Evolutionary conservation across 768 basidiomycete species (phyloP), one percentile per base, ranked within the genome.

Genomic region (Daedaleopsis sinensis): DNA sequence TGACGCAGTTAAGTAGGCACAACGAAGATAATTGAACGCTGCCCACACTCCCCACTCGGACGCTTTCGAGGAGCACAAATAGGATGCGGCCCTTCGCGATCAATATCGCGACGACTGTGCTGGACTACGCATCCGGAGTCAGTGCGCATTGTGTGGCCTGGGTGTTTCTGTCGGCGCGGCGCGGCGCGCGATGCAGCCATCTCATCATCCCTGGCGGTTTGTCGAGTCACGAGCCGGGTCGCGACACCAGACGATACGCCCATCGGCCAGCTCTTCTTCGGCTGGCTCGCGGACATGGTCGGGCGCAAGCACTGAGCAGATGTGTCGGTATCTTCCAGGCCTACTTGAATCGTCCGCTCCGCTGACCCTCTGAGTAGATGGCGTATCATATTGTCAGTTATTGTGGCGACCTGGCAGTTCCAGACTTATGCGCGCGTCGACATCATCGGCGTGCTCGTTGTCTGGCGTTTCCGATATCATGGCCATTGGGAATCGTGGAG

Each of bases 391-490:
- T n/a, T n/a, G n/a, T n/a, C n/a, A n/a, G n/a, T n/a, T n/a, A n/a
- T n/a, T n/a, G n/a, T n/a, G n/a, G n/a, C n/a, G n/a, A n/a, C n/a
- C n/a, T n/a, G n/a, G n/a, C n/a, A n/a, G n/a, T n/a, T n/a, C n/a
- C n/a, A n/a, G n/a, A n/a, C n/a, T n/a, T n/a, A n/a, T n/a, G n/a
- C n/a, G n/a, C n/a, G n/a, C n/a, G 83, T 93, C 54, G 78, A 78
- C 66, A 87, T 94, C 68, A 80, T 93, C 61, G 92, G 89, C 65
- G 88, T 83, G 21, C 77, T 96, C 55, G 80, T 94, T 60, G 83
- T 90, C 52, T 96, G 93, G 93, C 85, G 94, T 11, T 91, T 92
- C 77, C n/a, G n/a, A n/a, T n/a, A 76, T 94, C 36, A 86, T 86
- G 83, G 91, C 91, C 0, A 72, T 94, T 2, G 93, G 94, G 7